Conservation (phyloP, 768 basidiomycete genomes). For the Fibroporia radiculosa region DNA sequence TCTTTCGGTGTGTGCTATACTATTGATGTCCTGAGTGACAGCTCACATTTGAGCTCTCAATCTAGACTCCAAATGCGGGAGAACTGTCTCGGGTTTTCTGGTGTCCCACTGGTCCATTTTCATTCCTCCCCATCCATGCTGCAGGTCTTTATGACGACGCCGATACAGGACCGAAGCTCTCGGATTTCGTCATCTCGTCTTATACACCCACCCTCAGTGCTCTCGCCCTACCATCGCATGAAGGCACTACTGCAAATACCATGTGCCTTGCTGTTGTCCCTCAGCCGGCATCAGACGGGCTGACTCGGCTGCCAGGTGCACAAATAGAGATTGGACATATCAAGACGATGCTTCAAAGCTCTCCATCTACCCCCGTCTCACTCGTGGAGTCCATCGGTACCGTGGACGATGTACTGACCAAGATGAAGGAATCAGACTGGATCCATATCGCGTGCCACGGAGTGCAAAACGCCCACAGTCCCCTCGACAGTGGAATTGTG, state of each 20-base stretch:
- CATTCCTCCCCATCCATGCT: slow-evolving; percentile 27
- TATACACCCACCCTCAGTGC: slow-evolving; percentile 23
- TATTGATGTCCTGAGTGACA: not conserved
- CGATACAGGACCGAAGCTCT: slow-evolving; percentile 2
- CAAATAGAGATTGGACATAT: slow-evolving; percentile 2
- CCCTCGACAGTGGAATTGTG: slow-evolving; percentile 22
- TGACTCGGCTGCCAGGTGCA: slow-evolving; percentile 1
- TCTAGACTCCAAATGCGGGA: not conserved
- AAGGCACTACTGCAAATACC: not conserved
- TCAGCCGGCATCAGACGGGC: not conserved
- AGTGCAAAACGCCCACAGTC: slow-evolving; percentile 14
- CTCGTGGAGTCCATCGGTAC: not conserved
- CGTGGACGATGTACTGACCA: slow-evolving; percentile 4
- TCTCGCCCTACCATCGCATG: slow-evolving; percentile 8
- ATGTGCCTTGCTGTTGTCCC: not conserved
- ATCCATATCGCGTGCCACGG: slow-evolving; percentile 26
- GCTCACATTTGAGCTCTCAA: not conserved
- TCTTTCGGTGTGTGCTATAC: not conserved
- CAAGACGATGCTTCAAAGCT: not conserved
- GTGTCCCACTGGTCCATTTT: slow-evolving; percentile 25
- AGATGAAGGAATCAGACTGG: slow-evolving; percentile 7
- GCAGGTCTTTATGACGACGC: slow-evolving; percentile 19
- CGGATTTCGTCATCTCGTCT: slow-evolving; percentile 22
- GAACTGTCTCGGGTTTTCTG: slow-evolving; percentile 10
- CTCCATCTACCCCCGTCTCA: no score